phyloP scores from a whole-genome alignment of 2,329 filamentous ascomycete species.

The Pseudovirgaria hyperparasitica region DNA sequence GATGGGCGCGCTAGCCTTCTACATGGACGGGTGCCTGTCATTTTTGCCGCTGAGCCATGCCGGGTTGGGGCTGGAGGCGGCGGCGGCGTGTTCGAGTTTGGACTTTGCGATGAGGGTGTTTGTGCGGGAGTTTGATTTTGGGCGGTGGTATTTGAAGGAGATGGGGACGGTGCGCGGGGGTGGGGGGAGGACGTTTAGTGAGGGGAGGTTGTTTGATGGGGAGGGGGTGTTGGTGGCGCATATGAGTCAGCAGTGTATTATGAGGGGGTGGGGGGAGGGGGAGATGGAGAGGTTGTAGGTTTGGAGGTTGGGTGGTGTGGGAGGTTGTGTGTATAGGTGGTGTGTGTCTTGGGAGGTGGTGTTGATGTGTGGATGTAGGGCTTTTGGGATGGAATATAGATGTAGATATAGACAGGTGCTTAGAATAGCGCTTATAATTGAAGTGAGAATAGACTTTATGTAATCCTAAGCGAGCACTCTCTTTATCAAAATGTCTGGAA shows the following conservation, averaged over 20 bases:
- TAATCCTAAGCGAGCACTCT: no score
- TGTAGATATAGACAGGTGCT: no score
- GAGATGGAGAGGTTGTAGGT: not conserved
- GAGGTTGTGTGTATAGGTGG: no score
- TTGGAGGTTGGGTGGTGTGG: no score
- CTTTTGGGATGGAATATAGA: no score
- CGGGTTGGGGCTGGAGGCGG: constrained; percentile 32
- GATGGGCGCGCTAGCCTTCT: constrained; percentile 27
- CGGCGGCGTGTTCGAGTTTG: constrained; percentile 32
- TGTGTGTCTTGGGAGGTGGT: no score
- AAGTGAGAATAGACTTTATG: no score
- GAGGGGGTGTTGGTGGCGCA: constrained; percentile 31
- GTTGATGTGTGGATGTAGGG: no score
- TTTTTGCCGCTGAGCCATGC: constrained; percentile 33
- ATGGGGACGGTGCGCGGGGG: constrained; percentile 24
- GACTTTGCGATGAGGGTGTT: constrained; percentile 39
- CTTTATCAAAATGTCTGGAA: no score
- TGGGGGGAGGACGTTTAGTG: constrained; percentile 32
- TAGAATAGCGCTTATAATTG: no score
- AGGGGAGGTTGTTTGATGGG: constrained; percentile 33
- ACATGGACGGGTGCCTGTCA: constrained; percentile 32
- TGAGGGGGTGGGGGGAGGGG: constrained; percentile 12
- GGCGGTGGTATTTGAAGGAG: constrained; percentile 33
- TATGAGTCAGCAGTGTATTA: constrained; percentile 36
- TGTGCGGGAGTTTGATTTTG: constrained; percentile 24